Conservation (phyloP, 208 protist genomes). For the Trypanosoma theileri region DNA sequence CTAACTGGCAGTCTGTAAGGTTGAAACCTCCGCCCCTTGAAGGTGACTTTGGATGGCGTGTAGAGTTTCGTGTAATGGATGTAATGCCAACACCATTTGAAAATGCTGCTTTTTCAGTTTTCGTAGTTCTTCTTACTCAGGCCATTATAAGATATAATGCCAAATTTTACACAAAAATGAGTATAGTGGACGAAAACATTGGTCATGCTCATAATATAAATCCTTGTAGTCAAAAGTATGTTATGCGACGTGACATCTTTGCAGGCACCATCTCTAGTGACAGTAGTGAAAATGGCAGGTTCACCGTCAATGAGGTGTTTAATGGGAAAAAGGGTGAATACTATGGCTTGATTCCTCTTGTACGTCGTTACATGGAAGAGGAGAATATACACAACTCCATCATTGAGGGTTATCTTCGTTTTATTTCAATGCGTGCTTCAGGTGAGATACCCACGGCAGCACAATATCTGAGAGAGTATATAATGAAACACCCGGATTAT, state of each 20-base stretch:
- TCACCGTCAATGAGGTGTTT: slow-evolving; percentile 95
- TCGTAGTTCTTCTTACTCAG: slow-evolving; percentile 94
- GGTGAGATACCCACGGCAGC: slow-evolving; percentile 94
- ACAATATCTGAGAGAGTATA: slow-evolving; percentile 93
- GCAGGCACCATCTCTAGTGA: slow-evolving; percentile 35
- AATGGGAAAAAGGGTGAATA: slow-evolving; percentile 91
- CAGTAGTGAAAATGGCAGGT: slow-evolving; percentile 65
- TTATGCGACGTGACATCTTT: slow-evolving; percentile 94
- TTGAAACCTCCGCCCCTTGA: slow-evolving; percentile 93
- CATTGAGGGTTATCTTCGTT: slow-evolving; percentile 89
- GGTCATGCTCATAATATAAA: slow-evolving; percentile 90
- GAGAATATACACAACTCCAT: slow-evolving; percentile 54
- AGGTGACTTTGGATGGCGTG: slow-evolving; percentile 93
- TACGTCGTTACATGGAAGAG: slow-evolving; percentile 85
- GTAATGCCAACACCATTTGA: slow-evolving; percentile 98
- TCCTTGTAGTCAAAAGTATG: slow-evolving; percentile 91
- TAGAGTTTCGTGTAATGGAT: slow-evolving; percentile 97
- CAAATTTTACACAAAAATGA: slow-evolving; percentile 97
- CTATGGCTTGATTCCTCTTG: slow-evolving; percentile 93
- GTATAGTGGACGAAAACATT: slow-evolving; percentile 97
- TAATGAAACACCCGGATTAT: slow-evolving; percentile 94
- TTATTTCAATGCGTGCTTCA: slow-evolving; percentile 91
- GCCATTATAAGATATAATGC: slow-evolving; percentile 95
- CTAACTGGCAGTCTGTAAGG: slow-evolving; percentile 98
- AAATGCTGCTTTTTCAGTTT: slow-evolving; percentile 97